Base-by-base conservation (phyloP, 352 stramenopile species). In the Globisporangium alternatum region DNA sequence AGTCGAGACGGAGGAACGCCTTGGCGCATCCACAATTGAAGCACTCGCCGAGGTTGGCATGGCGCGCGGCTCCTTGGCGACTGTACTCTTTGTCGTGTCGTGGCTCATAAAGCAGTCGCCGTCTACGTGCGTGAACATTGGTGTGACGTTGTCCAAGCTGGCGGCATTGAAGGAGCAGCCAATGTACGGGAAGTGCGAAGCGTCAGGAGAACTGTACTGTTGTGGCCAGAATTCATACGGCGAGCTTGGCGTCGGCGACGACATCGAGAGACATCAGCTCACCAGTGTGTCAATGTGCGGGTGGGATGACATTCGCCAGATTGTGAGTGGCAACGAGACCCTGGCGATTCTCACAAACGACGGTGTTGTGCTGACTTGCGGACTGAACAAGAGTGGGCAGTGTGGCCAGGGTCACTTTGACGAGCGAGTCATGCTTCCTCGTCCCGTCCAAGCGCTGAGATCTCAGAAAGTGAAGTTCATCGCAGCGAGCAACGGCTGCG, bases 221-320 rank as follows among this genome's bases (percentile, higher is more conserved):
- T 96, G 86, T 43, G 88, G 88, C 3, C 88, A 96, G 47, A 96
- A 96, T 57, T 94, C 86, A 30, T 96, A 96, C 60, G 88, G 88
- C 51, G 88, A 96, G 67, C 71, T 96, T 17, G 86, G 86, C 6
- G 88, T 88, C 52, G 88, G 88, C 21, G 88, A 96, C 49, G 87
- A 95, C 58, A 86, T 94, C 30, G 86, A 95, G 61, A 70, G 88
- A 0, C 85, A 95, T 61, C 77, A 87, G 45, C 74, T 95, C 15
- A 92, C 83, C 2, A 91, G 81, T 51, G 77, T 96, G 1, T 72
- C 83, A 9, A 76, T 94, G 53, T 89, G 81, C 62, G 86, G 85
- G 1, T 94, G 86, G 86, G 81, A 95, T 21, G 81, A 96, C 55
- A 90, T 95, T 64, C 77, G 80, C 6, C 83, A 94, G 54, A 84